These are phyloP conservation scores for Eleusine coracana DNA, from an alignment of 176 grass and related monocot genomes.

Conservation along the genomic window DNA sequence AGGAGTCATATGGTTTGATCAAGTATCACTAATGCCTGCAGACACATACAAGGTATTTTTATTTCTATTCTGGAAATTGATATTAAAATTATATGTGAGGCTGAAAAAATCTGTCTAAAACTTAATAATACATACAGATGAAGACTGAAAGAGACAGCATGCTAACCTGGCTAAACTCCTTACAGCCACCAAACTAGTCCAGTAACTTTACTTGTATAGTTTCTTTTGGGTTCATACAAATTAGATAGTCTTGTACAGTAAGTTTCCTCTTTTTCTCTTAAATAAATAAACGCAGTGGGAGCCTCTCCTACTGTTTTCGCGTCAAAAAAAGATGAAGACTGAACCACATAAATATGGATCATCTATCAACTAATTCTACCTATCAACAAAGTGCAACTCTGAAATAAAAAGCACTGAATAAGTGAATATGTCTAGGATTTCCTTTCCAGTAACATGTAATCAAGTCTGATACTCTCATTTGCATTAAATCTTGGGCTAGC, in stretches of 20 bases:
- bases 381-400: slow-evolving; percentile 35
- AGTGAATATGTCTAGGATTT: neutral
- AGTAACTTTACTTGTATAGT: too few species aligned
- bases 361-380: slow-evolving; percentile 16
- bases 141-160: too few species aligned
- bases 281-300: too few species aligned
- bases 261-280: too few species aligned
- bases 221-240: too few species aligned
- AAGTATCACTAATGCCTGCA: slow-evolving; percentile 67
- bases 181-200: too few species aligned
- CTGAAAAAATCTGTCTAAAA: neutral
- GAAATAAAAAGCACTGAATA: slow-evolving; percentile 32
- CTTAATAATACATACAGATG: neutral
- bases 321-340: too few species aligned
- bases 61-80: neutral
- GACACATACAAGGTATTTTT: slow-evolving; percentile 62
- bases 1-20: slow-evolving; percentile 62
- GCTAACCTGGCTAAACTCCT: too few species aligned
- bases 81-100: neutral
- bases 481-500: neutral
- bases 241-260: too few species aligned
- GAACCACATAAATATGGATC: slow-evolving; percentile 40
- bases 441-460: neutral
- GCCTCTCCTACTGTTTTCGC: too few species aligned
- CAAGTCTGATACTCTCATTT: neutral